phyloP scores from a whole-genome alignment of 1,284 basidiomycete species.

The Pseudozyma sp. region DNA sequence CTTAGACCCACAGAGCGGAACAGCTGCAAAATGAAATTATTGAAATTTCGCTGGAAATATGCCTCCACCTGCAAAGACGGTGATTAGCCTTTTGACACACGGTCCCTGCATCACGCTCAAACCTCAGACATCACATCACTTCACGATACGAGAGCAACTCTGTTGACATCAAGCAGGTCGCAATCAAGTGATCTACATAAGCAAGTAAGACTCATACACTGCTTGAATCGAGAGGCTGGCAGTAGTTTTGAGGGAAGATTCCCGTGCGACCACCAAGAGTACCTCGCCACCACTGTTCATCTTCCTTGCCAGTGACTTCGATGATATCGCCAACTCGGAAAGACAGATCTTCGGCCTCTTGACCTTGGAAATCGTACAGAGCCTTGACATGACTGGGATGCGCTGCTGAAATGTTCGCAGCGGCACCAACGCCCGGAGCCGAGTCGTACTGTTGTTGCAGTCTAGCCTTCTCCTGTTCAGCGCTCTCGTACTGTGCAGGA shows the following conservation, averaged over 20 bases:
- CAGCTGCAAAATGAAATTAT: constrained; percentile 2
- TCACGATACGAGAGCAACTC: background rate
- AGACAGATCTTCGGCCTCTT: constrained; percentile 33
- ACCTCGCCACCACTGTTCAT: constrained; percentile 50
- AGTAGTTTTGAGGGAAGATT: constrained; percentile 43
- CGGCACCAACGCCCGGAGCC: background rate
- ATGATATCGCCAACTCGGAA: constrained; percentile 43
- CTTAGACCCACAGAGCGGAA: constrained; percentile 3
- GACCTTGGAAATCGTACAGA: constrained; percentile 33
- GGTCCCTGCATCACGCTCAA: background rate
- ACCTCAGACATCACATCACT: background rate
- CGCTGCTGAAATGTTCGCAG: background rate
- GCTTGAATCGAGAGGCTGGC: constrained; percentile 7
- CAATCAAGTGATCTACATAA: background rate
- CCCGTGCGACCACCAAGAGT: constrained; percentile 24
- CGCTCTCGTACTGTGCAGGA: constrained; percentile 16
- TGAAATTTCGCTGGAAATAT: constrained; percentile 1
- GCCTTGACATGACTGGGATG: constrained; percentile 33
- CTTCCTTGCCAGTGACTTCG: constrained; percentile 38
- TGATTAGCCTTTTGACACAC: constrained; percentile 24
- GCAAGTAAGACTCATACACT: background rate
- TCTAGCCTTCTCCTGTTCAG: constrained; percentile 48
- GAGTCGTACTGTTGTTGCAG: constrained; percentile 36
- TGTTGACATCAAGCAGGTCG: background rate
- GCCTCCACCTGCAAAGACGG: constrained; percentile 15